These are phyloP conservation scores for Coemansia linderi DNA, from an alignment of 371 early-diverging fungal species.

Conservation along the genomic window DNA sequence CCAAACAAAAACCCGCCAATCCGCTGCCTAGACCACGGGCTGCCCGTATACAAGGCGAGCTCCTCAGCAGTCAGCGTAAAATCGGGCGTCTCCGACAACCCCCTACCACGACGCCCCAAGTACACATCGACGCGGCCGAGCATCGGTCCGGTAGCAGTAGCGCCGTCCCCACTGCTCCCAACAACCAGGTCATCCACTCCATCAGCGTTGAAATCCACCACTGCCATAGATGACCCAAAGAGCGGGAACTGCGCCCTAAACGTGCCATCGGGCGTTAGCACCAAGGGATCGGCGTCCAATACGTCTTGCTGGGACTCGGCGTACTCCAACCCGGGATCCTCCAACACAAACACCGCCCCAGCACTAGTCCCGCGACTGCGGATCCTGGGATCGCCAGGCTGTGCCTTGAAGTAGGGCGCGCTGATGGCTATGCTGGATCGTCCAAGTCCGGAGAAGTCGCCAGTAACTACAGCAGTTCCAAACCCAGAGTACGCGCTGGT, in stretches of 20 bases:
- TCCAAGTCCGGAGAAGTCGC: slow-evolving; percentile 73
- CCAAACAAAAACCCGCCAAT: slow-evolving; percentile 63
- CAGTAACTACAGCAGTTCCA: slow-evolving; percentile 65
- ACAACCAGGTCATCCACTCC: slow-evolving; percentile 86
- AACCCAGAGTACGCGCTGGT: slow-evolving; percentile 62
- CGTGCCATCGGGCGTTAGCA: slow-evolving; percentile 10
- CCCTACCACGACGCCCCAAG: slow-evolving; percentile 62
- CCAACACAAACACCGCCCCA: slow-evolving; percentile 67
- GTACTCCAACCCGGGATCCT: slow-evolving; percentile 9
- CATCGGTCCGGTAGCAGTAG: slow-evolving; percentile 35
- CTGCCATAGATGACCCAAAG: slow-evolving; percentile 77
- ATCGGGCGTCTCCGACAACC: slow-evolving; percentile 56
- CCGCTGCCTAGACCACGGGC: slow-evolving; percentile 35
- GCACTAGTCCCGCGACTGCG: slow-evolving; percentile 38
- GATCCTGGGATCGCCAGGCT: not conserved
- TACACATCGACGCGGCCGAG: slow-evolving; percentile 69
- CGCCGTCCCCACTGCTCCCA: slow-evolving; percentile 66
- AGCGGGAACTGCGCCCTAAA: slow-evolving; percentile 48
- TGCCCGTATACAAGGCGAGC: slow-evolving; percentile 26
- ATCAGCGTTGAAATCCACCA: slow-evolving; percentile 80
- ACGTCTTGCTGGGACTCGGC: slow-evolving; percentile 38
- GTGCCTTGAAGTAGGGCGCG: slow-evolving; percentile 64
- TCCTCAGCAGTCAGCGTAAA: slow-evolving; percentile 49
- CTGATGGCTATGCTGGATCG: slow-evolving; percentile 66
- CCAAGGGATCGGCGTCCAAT: slow-evolving; percentile 34